These are phyloP conservation scores for Parasitella parasitica DNA, from an alignment of 371 early-diverging fungal genomes.

Conservation along the genomic window DNA sequence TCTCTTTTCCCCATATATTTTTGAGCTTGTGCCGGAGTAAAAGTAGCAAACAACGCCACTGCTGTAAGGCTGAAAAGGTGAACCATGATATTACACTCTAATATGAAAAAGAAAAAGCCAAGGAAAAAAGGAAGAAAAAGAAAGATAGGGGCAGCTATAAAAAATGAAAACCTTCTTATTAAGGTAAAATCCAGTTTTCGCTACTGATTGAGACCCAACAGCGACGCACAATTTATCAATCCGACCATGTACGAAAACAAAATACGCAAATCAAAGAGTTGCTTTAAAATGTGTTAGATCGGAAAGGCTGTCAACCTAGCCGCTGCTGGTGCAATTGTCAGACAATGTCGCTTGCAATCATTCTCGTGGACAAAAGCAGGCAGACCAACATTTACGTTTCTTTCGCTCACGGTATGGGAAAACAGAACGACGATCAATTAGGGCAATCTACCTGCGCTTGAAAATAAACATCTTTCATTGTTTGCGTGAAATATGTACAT, in stretches of 20 bases:
- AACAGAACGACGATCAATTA: neutral
- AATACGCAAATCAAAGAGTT: neutral
- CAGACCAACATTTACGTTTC: too few relatives aligned
- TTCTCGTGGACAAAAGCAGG: too few relatives aligned
- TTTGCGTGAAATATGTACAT: neutral
- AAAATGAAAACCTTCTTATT: neutral
- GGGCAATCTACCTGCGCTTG: neutral
- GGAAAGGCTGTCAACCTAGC: neutral
- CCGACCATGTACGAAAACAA: neutral
- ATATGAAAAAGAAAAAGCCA: neutral
- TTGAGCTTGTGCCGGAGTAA: neutral
- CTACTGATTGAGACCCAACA: neutral
- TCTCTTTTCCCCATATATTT: conserved; percentile 25
- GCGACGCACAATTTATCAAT: neutral
- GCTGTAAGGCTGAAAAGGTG: neutral
- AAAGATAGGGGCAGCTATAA: neutral
- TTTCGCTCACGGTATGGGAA: neutral
- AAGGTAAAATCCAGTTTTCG: neutral
- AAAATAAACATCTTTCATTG: neutral
- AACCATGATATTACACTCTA: too few relatives aligned
- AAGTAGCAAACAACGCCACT: neutral
- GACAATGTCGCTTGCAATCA: too few relatives aligned
- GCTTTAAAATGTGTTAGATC: neutral
- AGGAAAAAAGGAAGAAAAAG: neutral
- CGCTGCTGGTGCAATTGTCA: too few relatives aligned